These are phyloP conservation scores for Paecilomyces variotii DNA, from an alignment of 2,329 filamentous ascomycete genomes.

Conservation along the genomic window DNA sequence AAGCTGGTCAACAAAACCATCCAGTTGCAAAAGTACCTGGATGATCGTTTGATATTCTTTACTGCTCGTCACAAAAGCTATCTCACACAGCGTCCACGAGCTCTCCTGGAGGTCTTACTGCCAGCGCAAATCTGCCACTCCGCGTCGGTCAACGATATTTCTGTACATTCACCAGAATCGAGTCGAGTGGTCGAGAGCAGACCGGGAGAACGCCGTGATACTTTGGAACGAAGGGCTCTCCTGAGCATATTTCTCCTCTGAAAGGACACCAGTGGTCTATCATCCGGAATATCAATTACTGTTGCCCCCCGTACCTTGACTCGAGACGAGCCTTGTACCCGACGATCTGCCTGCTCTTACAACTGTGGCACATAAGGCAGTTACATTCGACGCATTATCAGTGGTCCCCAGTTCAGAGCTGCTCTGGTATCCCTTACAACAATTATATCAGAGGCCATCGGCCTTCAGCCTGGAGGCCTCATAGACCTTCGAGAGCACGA, in stretches of 20 bases:
- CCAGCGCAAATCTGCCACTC: background rate
- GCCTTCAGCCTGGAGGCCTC: background rate
- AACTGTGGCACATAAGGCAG: background rate
- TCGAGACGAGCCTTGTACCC: background rate
- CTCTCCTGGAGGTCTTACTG: background rate
- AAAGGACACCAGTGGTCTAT: background rate
- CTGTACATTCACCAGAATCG: too few relatives aligned
- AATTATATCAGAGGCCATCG: background rate
- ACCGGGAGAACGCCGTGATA: too few relatives aligned
- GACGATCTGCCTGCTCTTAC: background rate
- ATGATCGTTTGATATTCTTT: background rate
- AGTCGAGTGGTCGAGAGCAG: too few relatives aligned
- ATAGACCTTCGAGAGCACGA: background rate
- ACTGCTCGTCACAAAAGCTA: background rate
- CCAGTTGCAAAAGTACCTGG: background rate
- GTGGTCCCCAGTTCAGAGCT: background rate
- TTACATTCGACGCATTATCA: background rate
- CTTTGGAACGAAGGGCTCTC: background rate
- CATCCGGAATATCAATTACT: background rate
- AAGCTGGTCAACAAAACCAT: background rate
- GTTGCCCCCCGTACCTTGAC: background rate
- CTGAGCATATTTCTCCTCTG: background rate
- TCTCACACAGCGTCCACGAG: background rate
- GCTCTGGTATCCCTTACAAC: background rate
- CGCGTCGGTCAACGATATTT: background rate